Conservation (phyloP, 305 asterid genomes). For the Fraxinus angustifolia region DNA sequence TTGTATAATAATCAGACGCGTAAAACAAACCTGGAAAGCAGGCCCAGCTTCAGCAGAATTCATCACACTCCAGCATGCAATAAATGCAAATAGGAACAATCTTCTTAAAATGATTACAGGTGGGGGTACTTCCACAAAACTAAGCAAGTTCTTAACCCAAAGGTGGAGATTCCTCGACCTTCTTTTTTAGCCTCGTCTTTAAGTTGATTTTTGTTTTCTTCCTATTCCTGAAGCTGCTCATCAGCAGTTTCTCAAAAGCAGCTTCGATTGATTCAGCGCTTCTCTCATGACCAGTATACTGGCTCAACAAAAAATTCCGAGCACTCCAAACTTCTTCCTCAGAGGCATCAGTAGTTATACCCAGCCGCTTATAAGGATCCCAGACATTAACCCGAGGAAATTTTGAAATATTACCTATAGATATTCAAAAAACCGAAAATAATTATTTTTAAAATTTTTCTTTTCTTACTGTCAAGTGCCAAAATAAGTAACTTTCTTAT, state of each 20-base stretch:
- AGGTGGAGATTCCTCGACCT: conserved; percentile 96
- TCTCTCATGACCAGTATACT: conserved; percentile 72
- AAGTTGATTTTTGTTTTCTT: conserved; percentile 89
- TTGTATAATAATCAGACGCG: background rate
- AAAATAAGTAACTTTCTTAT: background rate
- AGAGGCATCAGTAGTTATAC: conserved; percentile 73
- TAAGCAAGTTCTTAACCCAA: conserved; percentile 85
- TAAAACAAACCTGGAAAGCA: conserved; percentile 77
- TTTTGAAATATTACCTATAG: conserved; percentile 50
- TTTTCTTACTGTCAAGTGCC: background rate
- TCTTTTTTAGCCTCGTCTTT: conserved; percentile 76
- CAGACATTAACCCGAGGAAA: conserved; percentile 71
- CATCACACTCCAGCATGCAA: conserved; percentile 97
- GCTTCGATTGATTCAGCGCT: conserved; percentile 84
- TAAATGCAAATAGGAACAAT: conserved; percentile 78
- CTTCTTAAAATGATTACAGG: conserved; percentile 79
- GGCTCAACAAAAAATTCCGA: conserved; percentile 74
- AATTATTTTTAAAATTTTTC: background rate
- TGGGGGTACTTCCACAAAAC: conserved; percentile 85
- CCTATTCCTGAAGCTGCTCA: conserved; percentile 73
- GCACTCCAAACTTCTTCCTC: conserved; percentile 97
- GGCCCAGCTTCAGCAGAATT: conserved; percentile 37
- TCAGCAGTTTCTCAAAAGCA: conserved; percentile 84
- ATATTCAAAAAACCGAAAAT: conserved; percentile 2
- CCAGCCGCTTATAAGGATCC: conserved; percentile 92